A percentile compares a stretch with the other conserved stretches of the same genome.
Evolutionary conservation across 2,329 filamentous ascomycete species (phyloP).

Genomic region (Penicillium freii): DNA sequence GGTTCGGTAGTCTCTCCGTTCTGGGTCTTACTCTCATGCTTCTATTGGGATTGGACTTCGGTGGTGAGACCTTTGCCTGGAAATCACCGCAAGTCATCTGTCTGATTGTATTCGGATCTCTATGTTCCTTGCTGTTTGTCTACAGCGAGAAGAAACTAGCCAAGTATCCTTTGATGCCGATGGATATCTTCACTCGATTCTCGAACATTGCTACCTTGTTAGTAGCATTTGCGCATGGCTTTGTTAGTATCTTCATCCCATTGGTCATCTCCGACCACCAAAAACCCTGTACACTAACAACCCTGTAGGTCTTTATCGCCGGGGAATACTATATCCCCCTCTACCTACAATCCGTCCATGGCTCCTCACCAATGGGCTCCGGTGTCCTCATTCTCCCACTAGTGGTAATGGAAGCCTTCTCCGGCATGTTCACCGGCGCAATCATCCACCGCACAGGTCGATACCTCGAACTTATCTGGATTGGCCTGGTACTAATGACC

Average conservation of each 20-base stretch:
- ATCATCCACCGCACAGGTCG: conserved; percentile 52
- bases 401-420: conserved; percentile 48
- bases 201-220: conserved; percentile 60
- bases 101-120: conserved; percentile 51
- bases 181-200: conserved; percentile 57
- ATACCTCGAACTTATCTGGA: conserved; percentile 49
- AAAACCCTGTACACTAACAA: neutral
- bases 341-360: conserved; percentile 68
- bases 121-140: conserved; percentile 54
- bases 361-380: conserved; percentile 60
- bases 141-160: conserved; percentile 64
- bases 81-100: conserved; percentile 55
- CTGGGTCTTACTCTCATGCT: conserved; percentile 53
- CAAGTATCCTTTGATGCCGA: conserved; percentile 66
- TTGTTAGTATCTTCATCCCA: conserved; percentile 27
- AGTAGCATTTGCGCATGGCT: conserved; percentile 50
- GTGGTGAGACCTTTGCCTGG: conserved; percentile 55
- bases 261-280: neutral
- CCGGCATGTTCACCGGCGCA: conserved; percentile 48
- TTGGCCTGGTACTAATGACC: conserved; percentile 43
- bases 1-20: conserved; percentile 54
- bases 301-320: conserved; percentile 59
- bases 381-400: conserved; percentile 61
- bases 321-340: conserved; percentile 70
- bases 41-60: conserved; percentile 55